phyloP scores from a whole-genome alignment of 169 alveolate genomes.

The Eimeria falciformis region DNA sequence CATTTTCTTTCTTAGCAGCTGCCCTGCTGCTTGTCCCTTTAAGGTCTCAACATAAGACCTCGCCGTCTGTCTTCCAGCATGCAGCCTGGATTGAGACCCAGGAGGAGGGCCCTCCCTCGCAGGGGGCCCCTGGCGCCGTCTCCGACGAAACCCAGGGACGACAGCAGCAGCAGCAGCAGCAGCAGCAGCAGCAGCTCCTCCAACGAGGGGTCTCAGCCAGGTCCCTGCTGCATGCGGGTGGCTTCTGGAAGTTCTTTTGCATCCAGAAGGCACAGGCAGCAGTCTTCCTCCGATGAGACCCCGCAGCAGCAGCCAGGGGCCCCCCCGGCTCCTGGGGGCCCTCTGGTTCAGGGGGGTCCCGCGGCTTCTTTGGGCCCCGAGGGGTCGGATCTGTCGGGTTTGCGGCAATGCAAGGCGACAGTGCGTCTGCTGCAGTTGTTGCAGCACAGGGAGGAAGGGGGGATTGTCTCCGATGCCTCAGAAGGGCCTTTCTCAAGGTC shows the following conservation, averaged over 20 bases:
- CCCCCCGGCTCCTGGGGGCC: no score
- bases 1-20: not conserved
- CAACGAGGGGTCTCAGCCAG: not conserved
- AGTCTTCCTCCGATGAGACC: not conserved
- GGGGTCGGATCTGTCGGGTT: not conserved
- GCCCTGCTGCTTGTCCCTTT: not conserved
- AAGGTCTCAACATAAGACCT: no score
- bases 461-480: not conserved
- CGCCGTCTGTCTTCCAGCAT: no score
- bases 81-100: no score
- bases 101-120: no score
- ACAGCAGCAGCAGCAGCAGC: slow-evolving; percentile 30
- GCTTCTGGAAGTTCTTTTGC: no score
- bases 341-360: slow-evolving; percentile 16
- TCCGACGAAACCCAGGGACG: not conserved
- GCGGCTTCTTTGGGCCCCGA: not conserved
- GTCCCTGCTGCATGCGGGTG: no score
- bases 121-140: not conserved
- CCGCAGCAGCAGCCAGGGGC: slow-evolving; percentile 19
- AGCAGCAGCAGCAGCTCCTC: slow-evolving; percentile 12
- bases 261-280: slow-evolving; percentile 8
- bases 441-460: slow-evolving; percentile 17
- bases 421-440: slow-evolving; percentile 47
- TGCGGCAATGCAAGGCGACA: slow-evolving; percentile 40
- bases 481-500: not conserved